Evolutionary conservation across 2,329 filamentous ascomycete genomes (phyloP).

Genomic region (Alternaria triticina): DNA sequence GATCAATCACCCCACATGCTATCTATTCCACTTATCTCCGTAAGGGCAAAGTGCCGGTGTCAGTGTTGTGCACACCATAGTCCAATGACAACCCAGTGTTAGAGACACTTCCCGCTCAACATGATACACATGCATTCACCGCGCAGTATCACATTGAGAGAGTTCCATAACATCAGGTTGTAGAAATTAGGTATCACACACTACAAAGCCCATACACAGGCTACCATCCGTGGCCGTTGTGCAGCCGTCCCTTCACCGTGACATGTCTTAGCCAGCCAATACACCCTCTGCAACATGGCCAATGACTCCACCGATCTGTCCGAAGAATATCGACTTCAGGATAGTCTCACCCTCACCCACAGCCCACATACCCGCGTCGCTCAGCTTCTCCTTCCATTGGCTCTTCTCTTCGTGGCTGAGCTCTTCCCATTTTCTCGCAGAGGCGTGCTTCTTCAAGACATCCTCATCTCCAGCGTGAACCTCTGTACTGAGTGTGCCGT

Average conservation of each 20-base stretch:
- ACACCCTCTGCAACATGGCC: constrained; percentile 46
- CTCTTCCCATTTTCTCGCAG: constrained; percentile 73
- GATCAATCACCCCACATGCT: not conserved
- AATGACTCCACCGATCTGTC: constrained; percentile 69
- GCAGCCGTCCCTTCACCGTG: not conserved
- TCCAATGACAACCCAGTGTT: constrained; percentile 3
- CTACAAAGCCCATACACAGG: not conserved
- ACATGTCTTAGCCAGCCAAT: constrained; percentile 18
- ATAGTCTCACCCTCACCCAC: constrained; percentile 78
- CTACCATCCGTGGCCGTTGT: not conserved
- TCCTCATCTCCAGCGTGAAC: constrained; percentile 44
- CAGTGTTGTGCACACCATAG: not conserved
- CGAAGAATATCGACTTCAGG: constrained; percentile 78
- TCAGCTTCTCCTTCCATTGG: constrained; percentile 73
- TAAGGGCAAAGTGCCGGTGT: not conserved
- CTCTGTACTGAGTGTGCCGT: constrained; percentile 50
- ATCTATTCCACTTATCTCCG: not conserved
- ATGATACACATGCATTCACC: constrained; percentile 19
- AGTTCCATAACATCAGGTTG: not conserved
- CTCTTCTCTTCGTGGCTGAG: constrained; percentile 67
- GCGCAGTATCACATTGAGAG: not conserved
- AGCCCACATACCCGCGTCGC: constrained; percentile 78
- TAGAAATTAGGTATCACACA: constrained; percentile 1
- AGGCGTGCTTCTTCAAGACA: constrained; percentile 47
- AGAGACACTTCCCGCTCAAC: constrained; percentile 5